phyloP scores from a whole-genome alignment of 2,329 filamentous ascomycete species.

The Cercospora brassicicola region DNA sequence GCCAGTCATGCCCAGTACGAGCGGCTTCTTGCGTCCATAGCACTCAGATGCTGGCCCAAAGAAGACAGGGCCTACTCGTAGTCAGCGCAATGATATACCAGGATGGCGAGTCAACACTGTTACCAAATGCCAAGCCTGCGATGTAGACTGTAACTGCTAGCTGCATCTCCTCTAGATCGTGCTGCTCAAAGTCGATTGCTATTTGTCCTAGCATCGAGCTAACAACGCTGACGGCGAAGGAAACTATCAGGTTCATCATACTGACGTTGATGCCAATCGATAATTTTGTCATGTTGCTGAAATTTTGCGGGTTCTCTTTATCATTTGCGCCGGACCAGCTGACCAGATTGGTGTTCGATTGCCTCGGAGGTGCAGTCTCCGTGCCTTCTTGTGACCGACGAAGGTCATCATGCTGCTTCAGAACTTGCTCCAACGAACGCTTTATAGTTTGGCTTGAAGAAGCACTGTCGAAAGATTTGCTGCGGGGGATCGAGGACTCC shows the following conservation, averaged over 20 bases:
- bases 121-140: conserved; percentile 22
- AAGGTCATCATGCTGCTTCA: neutral
- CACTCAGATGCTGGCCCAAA: conserved; percentile 62
- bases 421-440: neutral
- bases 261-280: conserved; percentile 13
- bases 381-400: conserved; percentile 1
- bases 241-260: conserved; percentile 23
- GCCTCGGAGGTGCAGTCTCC: neutral
- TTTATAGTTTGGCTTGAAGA: neutral
- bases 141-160: conserved; percentile 17
- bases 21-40: conserved; percentile 52
- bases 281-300: conserved; percentile 5
- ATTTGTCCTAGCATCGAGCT: conserved; percentile 10
- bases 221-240: conserved; percentile 20
- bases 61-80: conserved; percentile 48
- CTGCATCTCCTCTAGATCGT: neutral
- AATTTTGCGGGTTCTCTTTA: conserved; percentile 17
- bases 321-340: conserved; percentile 13
- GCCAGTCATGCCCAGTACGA: conserved; percentile 51
- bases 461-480: neutral
- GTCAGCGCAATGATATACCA: neutral
- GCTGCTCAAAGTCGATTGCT: neutral
- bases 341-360: neutral
- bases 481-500: neutral
- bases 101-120: neutral